These are phyloP conservation scores for Verticillium albo-atrum DNA, from an alignment of 2,329 filamentous ascomycete species.

Conservation along the genomic window DNA sequence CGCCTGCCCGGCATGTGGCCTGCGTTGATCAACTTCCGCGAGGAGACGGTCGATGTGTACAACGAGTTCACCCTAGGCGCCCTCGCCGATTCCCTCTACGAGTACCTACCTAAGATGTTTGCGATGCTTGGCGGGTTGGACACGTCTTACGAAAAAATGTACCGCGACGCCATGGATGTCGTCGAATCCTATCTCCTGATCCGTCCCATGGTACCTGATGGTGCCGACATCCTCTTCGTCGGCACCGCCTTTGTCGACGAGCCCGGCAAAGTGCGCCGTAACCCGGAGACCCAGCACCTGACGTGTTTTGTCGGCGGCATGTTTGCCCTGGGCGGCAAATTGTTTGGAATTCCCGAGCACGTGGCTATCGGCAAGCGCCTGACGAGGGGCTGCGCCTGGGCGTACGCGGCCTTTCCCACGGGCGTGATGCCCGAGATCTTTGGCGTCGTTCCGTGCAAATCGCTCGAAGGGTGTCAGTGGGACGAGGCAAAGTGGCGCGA, in stretches of 20 bases:
- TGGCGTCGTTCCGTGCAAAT: slow-evolving; percentile 32
- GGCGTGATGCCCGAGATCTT: slow-evolving; percentile 51
- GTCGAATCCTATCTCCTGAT: slow-evolving; percentile 56
- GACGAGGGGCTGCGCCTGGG: slow-evolving; percentile 45
- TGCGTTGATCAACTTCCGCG: slow-evolving; percentile 53
- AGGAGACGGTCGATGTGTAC: slow-evolving; percentile 31
- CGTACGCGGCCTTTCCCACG: slow-evolving; percentile 40
- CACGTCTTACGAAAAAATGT: slow-evolving; percentile 51
- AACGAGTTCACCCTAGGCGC: slow-evolving; percentile 31
- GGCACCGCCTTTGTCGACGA: slow-evolving; percentile 25
- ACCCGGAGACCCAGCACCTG: slow-evolving; percentile 38
- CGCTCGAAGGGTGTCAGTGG: background rate
- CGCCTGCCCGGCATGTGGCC: slow-evolving; percentile 72
- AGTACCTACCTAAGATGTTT: slow-evolving; percentile 40
- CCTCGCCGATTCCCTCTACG: slow-evolving; percentile 35
- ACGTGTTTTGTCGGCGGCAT: slow-evolving; percentile 48
- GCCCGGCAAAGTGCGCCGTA: slow-evolving; percentile 8
- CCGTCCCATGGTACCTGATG: slow-evolving; percentile 42
- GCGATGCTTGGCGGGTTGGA: slow-evolving; percentile 54
- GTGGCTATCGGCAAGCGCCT: slow-evolving; percentile 39
- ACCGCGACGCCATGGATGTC: slow-evolving; percentile 49
- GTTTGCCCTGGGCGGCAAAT: slow-evolving; percentile 42
- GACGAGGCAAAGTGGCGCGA: background rate
- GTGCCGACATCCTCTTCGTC: slow-evolving; percentile 51
- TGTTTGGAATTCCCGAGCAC: slow-evolving; percentile 35